Conservation (phyloP, 1,284 basidiomycete genomes). For the Ceratobasidium sp. region DNA sequence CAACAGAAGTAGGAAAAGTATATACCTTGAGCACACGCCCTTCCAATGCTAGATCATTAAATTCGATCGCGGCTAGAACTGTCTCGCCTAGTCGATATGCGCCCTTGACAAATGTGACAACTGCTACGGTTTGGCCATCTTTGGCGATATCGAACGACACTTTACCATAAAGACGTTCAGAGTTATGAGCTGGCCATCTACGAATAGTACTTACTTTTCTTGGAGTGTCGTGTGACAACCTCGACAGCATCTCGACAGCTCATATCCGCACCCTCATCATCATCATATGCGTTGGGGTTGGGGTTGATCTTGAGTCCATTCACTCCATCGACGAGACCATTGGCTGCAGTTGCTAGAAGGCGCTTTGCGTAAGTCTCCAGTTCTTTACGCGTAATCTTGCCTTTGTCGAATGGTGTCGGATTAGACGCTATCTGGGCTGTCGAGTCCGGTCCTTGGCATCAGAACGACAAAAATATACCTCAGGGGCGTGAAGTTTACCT, state of each 20-base stretch:
- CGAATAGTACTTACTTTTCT: slow-evolving; percentile 68
- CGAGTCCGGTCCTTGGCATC: background rate
- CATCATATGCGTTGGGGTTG: slow-evolving; percentile 17
- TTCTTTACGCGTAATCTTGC: slow-evolving; percentile 7
- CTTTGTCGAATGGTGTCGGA: background rate
- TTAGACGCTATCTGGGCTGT: background rate
- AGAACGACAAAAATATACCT: background rate
- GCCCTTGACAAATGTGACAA: slow-evolving; percentile 88
- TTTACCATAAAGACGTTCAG: slow-evolving; percentile 48
- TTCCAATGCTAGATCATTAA: slow-evolving; percentile 68
- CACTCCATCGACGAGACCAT: background rate
- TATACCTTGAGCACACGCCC: slow-evolving; percentile 75
- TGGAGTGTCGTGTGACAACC: slow-evolving; percentile 84
- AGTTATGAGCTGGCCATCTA: background rate
- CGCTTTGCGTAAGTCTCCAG: slow-evolving; percentile 32
- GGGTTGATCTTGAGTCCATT: slow-evolving; percentile 1
- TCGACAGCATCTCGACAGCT: slow-evolving; percentile 91
- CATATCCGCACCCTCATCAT: slow-evolving; percentile 58
- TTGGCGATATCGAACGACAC: slow-evolving; percentile 94
- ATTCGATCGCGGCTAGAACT: slow-evolving; percentile 82
- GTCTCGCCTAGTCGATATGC: slow-evolving; percentile 91
- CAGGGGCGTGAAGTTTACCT: background rate
- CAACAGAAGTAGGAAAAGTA: slow-evolving; percentile 43
- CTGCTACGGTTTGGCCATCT: slow-evolving; percentile 84
- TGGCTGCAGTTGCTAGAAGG: slow-evolving; percentile 5